These are phyloP conservation scores for Mortierella sp. DNA, from an alignment of 371 early-diverging fungal species.

Conservation along the genomic window DNA sequence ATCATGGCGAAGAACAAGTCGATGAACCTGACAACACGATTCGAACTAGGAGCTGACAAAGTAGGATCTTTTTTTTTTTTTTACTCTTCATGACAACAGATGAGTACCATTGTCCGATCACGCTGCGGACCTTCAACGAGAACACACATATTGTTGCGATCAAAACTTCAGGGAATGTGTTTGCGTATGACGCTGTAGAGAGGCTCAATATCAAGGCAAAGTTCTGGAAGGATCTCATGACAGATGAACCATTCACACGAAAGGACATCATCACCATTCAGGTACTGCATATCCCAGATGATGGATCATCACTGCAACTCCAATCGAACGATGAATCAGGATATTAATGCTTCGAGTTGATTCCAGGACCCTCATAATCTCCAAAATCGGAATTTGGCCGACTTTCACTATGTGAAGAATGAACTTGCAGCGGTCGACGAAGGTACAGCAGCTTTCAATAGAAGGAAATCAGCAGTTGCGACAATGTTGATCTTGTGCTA, in stretches of 20 bases:
- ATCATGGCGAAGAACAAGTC: neutral
- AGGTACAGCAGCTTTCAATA: conserved; percentile 33
- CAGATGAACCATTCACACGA: conserved; percentile 86
- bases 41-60: no score
- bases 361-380: conserved; percentile 86
- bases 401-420: conserved; percentile 79
- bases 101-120: conserved; percentile 90
- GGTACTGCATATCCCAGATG: conserved; percentile 31
- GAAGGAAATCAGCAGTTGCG: neutral
- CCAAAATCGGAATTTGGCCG: conserved; percentile 72
- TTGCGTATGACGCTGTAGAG: conserved; percentile 87
- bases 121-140: conserved; percentile 87
- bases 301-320: no score
- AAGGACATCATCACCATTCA: conserved; percentile 90
- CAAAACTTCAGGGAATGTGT: conserved; percentile 89
- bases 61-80: no score
- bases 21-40: no score
- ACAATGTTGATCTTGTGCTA: no score
- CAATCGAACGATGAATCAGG: no score
- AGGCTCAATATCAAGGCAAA: conserved; percentile 86
- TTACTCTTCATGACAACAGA: conserved; percentile 19
- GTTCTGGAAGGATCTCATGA: conserved; percentile 88
- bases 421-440: conserved; percentile 67
- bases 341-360: neutral
- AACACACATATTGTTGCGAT: conserved; percentile 93